phyloP scores from a whole-genome alignment of 129 eudicot species.

The Cynara cardunculus region DNA sequence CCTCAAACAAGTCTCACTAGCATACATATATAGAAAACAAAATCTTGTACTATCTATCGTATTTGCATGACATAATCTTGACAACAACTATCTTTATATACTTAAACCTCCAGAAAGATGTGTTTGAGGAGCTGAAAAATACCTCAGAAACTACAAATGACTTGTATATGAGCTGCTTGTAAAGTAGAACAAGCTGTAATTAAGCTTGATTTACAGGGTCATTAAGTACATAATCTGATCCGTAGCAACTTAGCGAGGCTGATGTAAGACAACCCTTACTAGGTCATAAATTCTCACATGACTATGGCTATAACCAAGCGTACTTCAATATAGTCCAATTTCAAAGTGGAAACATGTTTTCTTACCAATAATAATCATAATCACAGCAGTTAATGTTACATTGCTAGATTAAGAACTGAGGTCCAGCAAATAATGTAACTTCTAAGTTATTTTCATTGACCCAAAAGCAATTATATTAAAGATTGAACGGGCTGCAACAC shows the following conservation, averaged over 20 bases:
- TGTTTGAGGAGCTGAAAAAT: too few relatives aligned
- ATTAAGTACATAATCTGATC: too few relatives aligned
- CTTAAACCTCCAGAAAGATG: too few relatives aligned
- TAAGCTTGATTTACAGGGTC: too few relatives aligned
- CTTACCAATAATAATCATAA: neutral
- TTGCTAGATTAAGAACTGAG: neutral
- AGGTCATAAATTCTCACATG: too few relatives aligned
- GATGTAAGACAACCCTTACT: too few relatives aligned
- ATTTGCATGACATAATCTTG: neutral
- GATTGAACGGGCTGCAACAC: neutral
- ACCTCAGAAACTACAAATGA: too few relatives aligned
- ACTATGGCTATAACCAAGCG: too few relatives aligned
- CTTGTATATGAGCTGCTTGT: too few relatives aligned
- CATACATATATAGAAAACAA: neutral
- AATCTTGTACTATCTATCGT: neutral
- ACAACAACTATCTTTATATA: neutral
- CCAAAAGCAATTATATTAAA: neutral
- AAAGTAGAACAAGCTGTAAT: too few relatives aligned
- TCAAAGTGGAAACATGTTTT: neutral
- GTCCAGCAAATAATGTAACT: neutral
- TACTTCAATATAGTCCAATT: too few relatives aligned
- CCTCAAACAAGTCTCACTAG: neutral
- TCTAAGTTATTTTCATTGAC: neutral
- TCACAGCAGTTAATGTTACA: neutral
- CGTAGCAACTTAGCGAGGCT: too few relatives aligned